These are phyloP conservation scores for Wickerhamomyces sp. DNA, from an alignment of 1,139 yeast species.

Conservation along the genomic window DNA sequence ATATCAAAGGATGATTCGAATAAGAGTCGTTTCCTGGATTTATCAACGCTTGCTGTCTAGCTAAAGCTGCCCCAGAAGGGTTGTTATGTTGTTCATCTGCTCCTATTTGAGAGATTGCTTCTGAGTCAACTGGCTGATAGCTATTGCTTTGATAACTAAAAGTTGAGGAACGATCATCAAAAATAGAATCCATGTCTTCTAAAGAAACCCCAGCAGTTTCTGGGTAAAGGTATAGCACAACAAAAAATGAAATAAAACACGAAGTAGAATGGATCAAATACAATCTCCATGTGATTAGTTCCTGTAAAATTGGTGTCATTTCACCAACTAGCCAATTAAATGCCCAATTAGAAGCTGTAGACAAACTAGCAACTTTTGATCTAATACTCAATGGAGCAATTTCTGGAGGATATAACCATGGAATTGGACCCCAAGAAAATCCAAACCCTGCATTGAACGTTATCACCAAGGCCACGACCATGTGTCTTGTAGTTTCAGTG, in stretches of 20 bases:
- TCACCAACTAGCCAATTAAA: slow-evolving; percentile 91
- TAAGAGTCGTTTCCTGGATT: slow-evolving; percentile 5
- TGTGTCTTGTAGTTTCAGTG: slow-evolving; percentile 56
- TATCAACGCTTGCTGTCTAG: slow-evolving; percentile 27
- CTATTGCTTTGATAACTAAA: slow-evolving; percentile 26
- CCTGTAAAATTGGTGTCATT: slow-evolving; percentile 82
- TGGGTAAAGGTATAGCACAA: slow-evolving; percentile 70
- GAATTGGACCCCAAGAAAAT: slow-evolving; percentile 90
- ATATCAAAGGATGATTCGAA: slow-evolving; percentile 10
- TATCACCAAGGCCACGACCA: slow-evolving; percentile 74
- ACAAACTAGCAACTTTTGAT: slow-evolving; percentile 86
- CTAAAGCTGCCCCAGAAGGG: slow-evolving; percentile 29
- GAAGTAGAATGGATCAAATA: slow-evolving; percentile 78
- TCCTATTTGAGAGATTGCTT: slow-evolving; percentile 10
- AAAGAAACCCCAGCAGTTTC: slow-evolving; percentile 87
- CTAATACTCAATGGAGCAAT: slow-evolving; percentile 85
- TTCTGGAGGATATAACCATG: slow-evolving; percentile 89
- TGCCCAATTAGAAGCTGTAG: slow-evolving; percentile 94
- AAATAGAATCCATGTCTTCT: slow-evolving; percentile 84
- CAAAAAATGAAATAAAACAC: slow-evolving; percentile 66
- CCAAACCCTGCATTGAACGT: slow-evolving; percentile 85
- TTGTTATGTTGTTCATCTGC: slow-evolving; percentile 7
- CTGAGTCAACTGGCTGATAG: slow-evolving; percentile 21
- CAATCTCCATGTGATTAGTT: slow-evolving; percentile 70
- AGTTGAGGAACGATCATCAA: slow-evolving; percentile 56